Conservation (phyloP, 192 early-diverging fungal genomes). For the Cladochytrium replicatum region DNA sequence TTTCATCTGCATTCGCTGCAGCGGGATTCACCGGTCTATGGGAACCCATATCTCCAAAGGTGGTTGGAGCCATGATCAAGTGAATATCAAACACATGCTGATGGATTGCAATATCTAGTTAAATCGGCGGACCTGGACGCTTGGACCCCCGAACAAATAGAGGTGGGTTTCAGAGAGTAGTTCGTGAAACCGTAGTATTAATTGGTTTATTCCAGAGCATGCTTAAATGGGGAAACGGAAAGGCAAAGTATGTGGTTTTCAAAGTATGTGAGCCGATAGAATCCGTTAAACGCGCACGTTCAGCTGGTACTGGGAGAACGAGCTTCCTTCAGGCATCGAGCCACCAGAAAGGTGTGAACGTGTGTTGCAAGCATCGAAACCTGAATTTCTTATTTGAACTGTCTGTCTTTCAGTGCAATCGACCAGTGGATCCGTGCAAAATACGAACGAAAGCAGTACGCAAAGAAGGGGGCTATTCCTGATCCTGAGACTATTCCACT, state of each 20-base stretch:
- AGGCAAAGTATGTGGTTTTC: slow-evolving; percentile 49
- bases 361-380: no score
- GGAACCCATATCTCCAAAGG: slow-evolving; percentile 21
- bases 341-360: slow-evolving; percentile 52
- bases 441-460: slow-evolving; percentile 70
- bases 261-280: no score
- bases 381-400: no score
- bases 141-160: slow-evolving; percentile 70
- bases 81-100: background rate
- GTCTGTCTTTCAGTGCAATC: no score
- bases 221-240: slow-evolving; percentile 69
- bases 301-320: slow-evolving; percentile 42
- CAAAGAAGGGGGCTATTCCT: slow-evolving; percentile 59
- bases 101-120: slow-evolving; percentile 35
- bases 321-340: slow-evolving; percentile 34
- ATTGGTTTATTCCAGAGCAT: slow-evolving; percentile 41
- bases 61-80: no score
- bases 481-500: slow-evolving; percentile 53
- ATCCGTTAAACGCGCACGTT: no score
- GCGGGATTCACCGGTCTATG: slow-evolving; percentile 4
- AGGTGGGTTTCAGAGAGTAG: slow-evolving; percentile 11
- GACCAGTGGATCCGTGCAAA: slow-evolving; percentile 69
- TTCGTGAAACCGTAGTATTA: no score
- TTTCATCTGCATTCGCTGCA: slow-evolving; percentile 9
- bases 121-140: slow-evolving; percentile 75